Evolutionary conservation across 768 basidiomycete genomes (phyloP).

Genomic region (Lenzites betulinus): DNA sequence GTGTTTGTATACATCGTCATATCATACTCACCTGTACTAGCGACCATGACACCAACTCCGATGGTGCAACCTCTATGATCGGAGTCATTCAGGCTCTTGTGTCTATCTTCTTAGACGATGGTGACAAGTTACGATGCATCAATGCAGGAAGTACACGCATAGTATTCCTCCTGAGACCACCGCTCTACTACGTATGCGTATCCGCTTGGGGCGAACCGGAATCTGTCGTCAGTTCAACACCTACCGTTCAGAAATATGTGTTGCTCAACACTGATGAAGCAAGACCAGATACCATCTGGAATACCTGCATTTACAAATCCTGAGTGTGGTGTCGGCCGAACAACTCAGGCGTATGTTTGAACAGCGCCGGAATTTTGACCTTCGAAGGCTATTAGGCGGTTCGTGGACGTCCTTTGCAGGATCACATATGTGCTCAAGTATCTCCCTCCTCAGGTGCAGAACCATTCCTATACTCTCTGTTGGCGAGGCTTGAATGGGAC

Average conservation of each 20-base stretch:
- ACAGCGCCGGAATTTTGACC: conserved; percentile 88
- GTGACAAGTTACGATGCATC: conserved; percentile 83
- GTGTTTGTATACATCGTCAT: background rate
- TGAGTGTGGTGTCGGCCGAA: conserved; percentile 84
- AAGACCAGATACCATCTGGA: conserved; percentile 94
- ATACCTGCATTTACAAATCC: conserved; percentile 90
- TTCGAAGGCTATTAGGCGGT: conserved; percentile 71
- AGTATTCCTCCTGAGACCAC: conserved; percentile 82
- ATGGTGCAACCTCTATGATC: conserved; percentile 75
- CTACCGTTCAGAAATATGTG: background rate
- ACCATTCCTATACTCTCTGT: conserved; percentile 71
- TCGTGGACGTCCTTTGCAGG: background rate
- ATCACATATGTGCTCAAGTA: background rate
- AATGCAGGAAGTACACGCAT: conserved; percentile 83
- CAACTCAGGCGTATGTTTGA: conserved; percentile 89
- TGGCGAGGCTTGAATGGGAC: conserved; percentile 72
- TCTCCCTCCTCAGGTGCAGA: conserved; percentile 65
- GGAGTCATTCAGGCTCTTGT: conserved; percentile 95
- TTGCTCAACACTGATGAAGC: conserved; percentile 49
- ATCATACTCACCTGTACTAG: conserved; percentile 38
- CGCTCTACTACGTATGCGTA: conserved; percentile 89
- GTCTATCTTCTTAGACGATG: conserved; percentile 92
- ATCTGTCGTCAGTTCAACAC: conserved; percentile 63
- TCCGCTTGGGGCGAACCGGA: conserved; percentile 97
- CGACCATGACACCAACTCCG: conserved; percentile 56